Evolutionary conservation across 768 basidiomycete species (phyloP), one percentile per base, ranked within the genome.

Genomic region (Phylloporus sp.): DNA sequence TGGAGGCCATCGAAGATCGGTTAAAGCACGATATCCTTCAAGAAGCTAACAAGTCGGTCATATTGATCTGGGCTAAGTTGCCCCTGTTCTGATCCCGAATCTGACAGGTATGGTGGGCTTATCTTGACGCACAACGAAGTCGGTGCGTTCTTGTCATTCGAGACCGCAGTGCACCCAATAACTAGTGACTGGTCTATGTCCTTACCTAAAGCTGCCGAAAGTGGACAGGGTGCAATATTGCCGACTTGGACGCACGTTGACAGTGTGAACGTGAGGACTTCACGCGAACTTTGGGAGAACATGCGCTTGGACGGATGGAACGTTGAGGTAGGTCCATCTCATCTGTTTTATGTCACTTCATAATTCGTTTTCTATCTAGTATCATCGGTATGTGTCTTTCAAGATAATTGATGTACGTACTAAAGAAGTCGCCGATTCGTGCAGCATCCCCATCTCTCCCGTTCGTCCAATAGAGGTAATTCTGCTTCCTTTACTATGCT

Each of bases 171-270:
- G 34, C 9, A 36, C 12, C 6, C 32, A 34, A 20, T 7, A 15
- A 45, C 55, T 59, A 34, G n/a, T 7, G n/a, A 45, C 55, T 59
- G 48, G 62, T 43, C 24, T 45, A 28, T 23, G 45, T 23, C 15
- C 39, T 18, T 20, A 27, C 24, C 2, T 7, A 53, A 54, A 77
- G 81, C 76, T 36, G 70, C 78, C 15, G 79, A 82, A 46, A 76
- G 76, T 45, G 88, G 88, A 4, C 83, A 86, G 48, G 91, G 91
- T 5, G 84, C 86, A 1, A 88, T 97, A 58, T 70, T 94, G 2
- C 91, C 93, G 0, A 95, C 91, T 4, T 98, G 95, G 95, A 93
- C 95, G 2, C 80, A 87, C 20, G 91, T 97, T 7, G 94, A 97
- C 65, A 76, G 72, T 20, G 74, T 73, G 16, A 91, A 86, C 55